Conservation (phyloP, 805 yeast species). For the Saccharomyces mikatae region DNA sequence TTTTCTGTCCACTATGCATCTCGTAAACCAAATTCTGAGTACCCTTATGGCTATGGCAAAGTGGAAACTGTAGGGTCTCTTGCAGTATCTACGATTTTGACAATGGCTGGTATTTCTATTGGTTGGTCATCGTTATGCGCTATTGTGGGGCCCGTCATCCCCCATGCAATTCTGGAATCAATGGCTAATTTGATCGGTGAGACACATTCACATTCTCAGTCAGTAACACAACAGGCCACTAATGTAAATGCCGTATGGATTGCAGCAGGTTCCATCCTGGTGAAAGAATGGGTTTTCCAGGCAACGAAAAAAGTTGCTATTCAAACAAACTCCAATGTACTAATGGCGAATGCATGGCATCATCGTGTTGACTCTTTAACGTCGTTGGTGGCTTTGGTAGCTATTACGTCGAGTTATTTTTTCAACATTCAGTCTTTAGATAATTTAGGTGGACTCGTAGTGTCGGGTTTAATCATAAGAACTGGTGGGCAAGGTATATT, state of each 20-base stretch:
- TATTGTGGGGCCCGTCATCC: conserved; percentile 59
- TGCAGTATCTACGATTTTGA: conserved; percentile 72
- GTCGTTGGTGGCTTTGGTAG: conserved; percentile 78
- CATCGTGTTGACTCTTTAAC: conserved; percentile 93
- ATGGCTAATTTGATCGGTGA: conserved; percentile 31
- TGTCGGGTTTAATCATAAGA: conserved; percentile 68
- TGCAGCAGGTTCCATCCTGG: conserved; percentile 78
- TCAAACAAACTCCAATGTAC: conserved; percentile 73
- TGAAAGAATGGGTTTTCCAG: conserved; percentile 82
- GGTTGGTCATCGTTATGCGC: conserved; percentile 77
- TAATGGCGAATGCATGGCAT: conserved; percentile 98
- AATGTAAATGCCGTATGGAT: conserved; percentile 94
- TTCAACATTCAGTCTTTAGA: conserved; percentile 78
- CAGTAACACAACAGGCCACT: conserved; percentile 36
- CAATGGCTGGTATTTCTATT: conserved; percentile 83
- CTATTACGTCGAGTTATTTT: conserved; percentile 79
- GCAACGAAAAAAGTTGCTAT: conserved; percentile 77
- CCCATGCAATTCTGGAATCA: conserved; percentile 50
- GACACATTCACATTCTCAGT: conserved; percentile 35
- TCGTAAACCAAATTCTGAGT: conserved; percentile 47
- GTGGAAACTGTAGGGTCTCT: conserved; percentile 88
- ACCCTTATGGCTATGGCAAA: conserved; percentile 88
- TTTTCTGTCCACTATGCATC: conserved; percentile 76
- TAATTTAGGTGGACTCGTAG: conserved; percentile 84
- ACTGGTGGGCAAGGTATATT: conserved; percentile 77